Conservation (phyloP, 495 filamentous ascomycete genomes). For the Neurospora sp. region DNA sequence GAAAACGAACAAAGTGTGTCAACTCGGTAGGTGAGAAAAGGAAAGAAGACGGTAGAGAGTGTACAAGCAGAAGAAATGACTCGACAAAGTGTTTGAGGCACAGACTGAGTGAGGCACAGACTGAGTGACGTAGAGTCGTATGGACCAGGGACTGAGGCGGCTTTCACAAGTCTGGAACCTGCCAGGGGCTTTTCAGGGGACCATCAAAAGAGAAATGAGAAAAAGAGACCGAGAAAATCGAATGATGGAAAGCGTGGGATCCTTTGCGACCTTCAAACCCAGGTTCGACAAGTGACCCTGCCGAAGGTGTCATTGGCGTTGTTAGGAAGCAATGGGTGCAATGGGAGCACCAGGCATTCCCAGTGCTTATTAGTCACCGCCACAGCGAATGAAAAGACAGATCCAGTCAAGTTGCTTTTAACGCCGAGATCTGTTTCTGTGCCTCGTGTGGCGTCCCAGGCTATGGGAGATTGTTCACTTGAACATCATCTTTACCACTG, state of each 20-base stretch:
- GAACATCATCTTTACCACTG: not conserved
- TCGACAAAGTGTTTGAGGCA: constrained; percentile 5
- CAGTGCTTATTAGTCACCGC: not conserved
- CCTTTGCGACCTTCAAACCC: constrained; percentile 1
- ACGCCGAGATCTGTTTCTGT: not conserved
- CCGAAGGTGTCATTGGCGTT: not conserved
- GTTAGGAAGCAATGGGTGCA: not conserved
- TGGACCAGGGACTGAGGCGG: not conserved
- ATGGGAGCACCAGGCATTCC: not conserved
- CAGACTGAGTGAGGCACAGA: not conserved
- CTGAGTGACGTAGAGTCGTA: not conserved
- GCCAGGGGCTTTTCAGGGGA: constrained; percentile 9
- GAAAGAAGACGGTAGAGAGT: constrained; percentile 2
- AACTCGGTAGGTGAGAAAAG: not conserved
- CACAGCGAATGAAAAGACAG: not conserved
- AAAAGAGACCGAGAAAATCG: not conserved
- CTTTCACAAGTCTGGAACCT: constrained; percentile 8
- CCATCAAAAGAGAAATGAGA: not conserved
- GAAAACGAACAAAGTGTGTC: not conserved
- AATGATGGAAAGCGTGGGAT: constrained; percentile 5
- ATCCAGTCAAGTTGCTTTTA: not conserved
- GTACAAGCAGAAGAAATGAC: constrained; percentile 11
- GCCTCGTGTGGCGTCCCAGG: not conserved
- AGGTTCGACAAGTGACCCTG: not conserved
- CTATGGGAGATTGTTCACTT: not conserved